Evolutionary conservation across 139 green algal species (phyloP).

Genomic region (Volvox reticuliferus): DNA sequence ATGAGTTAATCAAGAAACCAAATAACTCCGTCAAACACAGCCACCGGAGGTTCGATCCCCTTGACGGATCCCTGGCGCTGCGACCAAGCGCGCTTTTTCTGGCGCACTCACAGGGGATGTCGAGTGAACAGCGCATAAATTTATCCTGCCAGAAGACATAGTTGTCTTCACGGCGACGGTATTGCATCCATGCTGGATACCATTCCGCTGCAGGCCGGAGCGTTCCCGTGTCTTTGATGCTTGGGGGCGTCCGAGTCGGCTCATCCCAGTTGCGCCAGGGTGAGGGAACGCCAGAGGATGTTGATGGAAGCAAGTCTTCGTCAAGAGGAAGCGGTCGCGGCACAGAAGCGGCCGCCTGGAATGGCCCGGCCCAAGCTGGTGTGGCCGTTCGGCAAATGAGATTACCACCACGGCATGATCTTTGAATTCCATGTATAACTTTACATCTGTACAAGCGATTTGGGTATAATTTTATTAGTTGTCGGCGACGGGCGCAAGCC

Average conservation of each 20-base stretch:
- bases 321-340: neutral
- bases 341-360: neutral
- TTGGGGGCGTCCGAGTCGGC: slow-evolving; percentile 28
- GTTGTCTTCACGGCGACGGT: slow-evolving; percentile 67
- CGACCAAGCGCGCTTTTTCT: too few relatives aligned
- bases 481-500: neutral
- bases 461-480: neutral
- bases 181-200: slow-evolving; percentile 74
- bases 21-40: too few relatives aligned
- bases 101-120: slow-evolving; percentile 62
- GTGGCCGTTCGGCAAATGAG: slow-evolving; percentile 36
- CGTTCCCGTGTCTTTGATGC: slow-evolving; percentile 58
- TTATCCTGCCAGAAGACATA: slow-evolving; percentile 77
- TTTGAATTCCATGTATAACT: neutral
- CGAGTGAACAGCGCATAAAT: slow-evolving; percentile 63
- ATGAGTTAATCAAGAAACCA: too few relatives aligned
- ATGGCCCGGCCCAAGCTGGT: neutral
- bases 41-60: too few relatives aligned
- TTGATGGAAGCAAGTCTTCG: slow-evolving; percentile 11
- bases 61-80: too few relatives aligned
- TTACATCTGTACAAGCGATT: slow-evolving; percentile 3
- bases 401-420: neutral
- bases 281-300: neutral
- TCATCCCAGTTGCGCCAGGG: neutral
- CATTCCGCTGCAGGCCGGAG: slow-evolving; percentile 62